A percentile compares a stretch with the other conserved stretches of the same genome.
These are phyloP conservation scores for Camellia japonica DNA, from an alignment of 148 eudicot species.

Conservation along the genomic window DNA sequence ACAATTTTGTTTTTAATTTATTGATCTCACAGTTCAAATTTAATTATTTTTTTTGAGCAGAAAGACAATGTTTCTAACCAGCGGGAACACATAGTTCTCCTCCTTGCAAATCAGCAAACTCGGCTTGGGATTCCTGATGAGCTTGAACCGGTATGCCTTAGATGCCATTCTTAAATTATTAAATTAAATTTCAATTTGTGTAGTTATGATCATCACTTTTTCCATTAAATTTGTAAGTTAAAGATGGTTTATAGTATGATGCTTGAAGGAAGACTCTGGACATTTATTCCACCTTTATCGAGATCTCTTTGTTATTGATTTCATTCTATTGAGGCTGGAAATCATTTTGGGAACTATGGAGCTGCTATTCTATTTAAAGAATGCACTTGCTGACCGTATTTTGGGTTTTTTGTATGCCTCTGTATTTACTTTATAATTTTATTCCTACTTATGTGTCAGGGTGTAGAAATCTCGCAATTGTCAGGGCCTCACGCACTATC, in stretches of 20 bases:
- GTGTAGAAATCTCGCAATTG: background rate
- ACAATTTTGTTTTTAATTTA: background rate
- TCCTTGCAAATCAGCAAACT: slow-evolving; percentile 93
- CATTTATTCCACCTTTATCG: background rate
- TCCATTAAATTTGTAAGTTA: background rate
- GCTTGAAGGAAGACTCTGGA: background rate
- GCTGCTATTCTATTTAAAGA: background rate
- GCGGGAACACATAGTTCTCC: slow-evolving; percentile 89
- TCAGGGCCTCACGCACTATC: background rate
- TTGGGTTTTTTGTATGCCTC: background rate
- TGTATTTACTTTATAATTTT: background rate
- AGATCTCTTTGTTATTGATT: background rate
- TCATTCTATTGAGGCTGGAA: background rate
- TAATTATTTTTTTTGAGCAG: slow-evolving; percentile 39
- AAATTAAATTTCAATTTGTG: background rate
- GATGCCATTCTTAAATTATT: background rate
- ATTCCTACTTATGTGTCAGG: background rate
- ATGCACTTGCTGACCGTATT: background rate
- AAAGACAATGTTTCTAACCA: slow-evolving; percentile 91
- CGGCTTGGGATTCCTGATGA: slow-evolving; percentile 78
- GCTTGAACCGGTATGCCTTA: slow-evolving; percentile 68
- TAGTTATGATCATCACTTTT: background rate
- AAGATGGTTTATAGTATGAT: background rate
- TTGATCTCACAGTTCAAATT: background rate
- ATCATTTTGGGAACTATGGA: background rate